Evolutionary conservation across 2,329 filamentous ascomycete genomes (phyloP).

Genomic region (Sporothrix brasiliensis): DNA sequence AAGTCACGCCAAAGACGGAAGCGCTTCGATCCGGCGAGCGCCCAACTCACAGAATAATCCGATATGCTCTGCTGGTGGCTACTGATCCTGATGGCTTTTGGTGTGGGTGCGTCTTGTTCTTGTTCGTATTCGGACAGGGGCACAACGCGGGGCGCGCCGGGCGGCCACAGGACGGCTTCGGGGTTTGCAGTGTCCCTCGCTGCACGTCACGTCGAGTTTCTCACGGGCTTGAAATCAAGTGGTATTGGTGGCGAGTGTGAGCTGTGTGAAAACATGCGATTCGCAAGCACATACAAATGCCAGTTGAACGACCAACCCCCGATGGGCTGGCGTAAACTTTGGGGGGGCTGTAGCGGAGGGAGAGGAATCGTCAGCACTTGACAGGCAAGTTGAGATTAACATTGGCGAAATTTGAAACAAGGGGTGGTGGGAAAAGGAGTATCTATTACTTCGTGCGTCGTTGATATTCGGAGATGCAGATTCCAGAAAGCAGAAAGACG

Average conservation of each 20-base stretch:
- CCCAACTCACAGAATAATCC: background rate
- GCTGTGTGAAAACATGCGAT: constrained; percentile 24
- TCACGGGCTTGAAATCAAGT: constrained; percentile 1
- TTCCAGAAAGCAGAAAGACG: background rate
- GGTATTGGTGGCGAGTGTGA: constrained; percentile 25
- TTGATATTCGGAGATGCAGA: background rate
- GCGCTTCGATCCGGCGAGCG: constrained; percentile 25
- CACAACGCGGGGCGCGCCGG: constrained; percentile 17
- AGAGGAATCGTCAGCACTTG: background rate
- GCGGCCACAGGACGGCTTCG: background rate
- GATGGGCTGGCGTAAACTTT: constrained; percentile 31
- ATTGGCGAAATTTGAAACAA: constrained; percentile 15
- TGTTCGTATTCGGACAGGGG: constrained; percentile 28
- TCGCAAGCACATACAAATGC: constrained; percentile 24
- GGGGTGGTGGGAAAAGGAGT: constrained; percentile 13
- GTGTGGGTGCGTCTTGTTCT: constrained; percentile 14
- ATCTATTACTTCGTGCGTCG: too few species aligned
- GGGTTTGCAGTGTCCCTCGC: background rate
- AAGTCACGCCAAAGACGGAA: constrained; percentile 31
- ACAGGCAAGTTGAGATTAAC: constrained; percentile 26
- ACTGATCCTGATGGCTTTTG: background rate
- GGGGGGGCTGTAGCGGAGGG: background rate
- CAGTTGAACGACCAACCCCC: constrained; percentile 25
- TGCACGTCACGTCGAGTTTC: constrained; percentile 19
- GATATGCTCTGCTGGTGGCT: background rate